A percentile compares a stretch with the other conserved stretches of the same genome.
Evolutionary conservation across 768 basidiomycete genomes (phyloP).

Genomic region (Mycena filopes): DNA sequence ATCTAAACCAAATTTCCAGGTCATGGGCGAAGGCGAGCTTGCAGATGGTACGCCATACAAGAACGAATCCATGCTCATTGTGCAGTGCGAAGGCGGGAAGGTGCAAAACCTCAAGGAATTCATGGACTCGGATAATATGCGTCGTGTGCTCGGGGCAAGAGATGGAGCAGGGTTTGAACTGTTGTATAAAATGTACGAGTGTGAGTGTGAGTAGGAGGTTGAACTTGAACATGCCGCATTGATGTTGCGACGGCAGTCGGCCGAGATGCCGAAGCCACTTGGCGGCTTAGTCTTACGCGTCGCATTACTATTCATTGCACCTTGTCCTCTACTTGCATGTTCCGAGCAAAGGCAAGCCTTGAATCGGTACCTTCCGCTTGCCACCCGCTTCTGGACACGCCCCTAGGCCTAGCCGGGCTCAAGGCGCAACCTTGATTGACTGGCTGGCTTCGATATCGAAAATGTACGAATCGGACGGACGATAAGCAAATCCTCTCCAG

Average conservation of each 20-base stretch:
- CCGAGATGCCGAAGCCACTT: constrained; percentile 7
- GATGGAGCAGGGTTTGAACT: background rate
- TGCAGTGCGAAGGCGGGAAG: constrained; percentile 7
- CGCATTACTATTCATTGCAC: background rate
- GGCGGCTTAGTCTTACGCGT: constrained; percentile 1
- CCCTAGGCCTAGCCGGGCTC: background rate
- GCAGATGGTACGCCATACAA: background rate
- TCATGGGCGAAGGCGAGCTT: background rate
- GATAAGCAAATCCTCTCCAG: constrained; percentile 20
- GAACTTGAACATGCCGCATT: constrained; percentile 16
- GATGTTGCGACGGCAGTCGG: background rate
- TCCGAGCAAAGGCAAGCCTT: background rate
- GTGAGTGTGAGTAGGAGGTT: background rate
- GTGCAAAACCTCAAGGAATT: constrained; percentile 14
- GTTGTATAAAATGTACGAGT: background rate
- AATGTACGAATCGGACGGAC: constrained; percentile 3
- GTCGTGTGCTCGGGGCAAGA: background rate
- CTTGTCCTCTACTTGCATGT: constrained; percentile 16
- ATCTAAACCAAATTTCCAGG: too few relatives aligned
- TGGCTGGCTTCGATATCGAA: background rate
- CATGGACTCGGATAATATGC: background rate
- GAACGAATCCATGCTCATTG: background rate
- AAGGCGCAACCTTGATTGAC: constrained; percentile 22
- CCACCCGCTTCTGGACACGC: background rate
- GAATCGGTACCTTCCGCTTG: background rate